Percentiles rank a stretch among this genome's conserved stretches.
Conservation (phyloP, 2,329 filamentous ascomycete genomes). For the Annulohypoxylon truncatum region DNA sequence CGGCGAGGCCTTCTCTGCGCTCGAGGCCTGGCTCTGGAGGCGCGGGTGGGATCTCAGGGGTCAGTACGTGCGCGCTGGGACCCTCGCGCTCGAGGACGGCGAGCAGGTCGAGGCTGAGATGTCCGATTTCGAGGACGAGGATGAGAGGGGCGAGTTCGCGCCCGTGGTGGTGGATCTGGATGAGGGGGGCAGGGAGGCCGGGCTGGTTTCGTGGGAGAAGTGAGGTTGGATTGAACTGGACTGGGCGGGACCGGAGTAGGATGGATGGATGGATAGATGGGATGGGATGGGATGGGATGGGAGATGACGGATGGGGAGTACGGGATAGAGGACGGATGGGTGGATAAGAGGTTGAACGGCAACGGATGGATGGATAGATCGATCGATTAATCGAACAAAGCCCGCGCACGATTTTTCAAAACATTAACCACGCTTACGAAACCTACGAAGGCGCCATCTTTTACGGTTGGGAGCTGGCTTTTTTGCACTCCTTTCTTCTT, state of each 20-base stretch:
- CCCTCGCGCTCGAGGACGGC: slow-evolving; percentile 64
- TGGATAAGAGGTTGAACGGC: too few species aligned
- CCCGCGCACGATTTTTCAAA: neutral
- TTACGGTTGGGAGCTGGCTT: neutral
- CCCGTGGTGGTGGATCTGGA: slow-evolving; percentile 66
- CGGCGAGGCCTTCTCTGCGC: slow-evolving; percentile 60
- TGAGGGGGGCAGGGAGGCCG: slow-evolving; percentile 62
- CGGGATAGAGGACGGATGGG: neutral
- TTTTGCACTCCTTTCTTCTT: neutral
- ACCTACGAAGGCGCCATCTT: neutral
- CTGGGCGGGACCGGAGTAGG: neutral
- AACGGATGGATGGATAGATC: neutral
- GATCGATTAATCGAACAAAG: neutral
- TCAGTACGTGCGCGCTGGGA: slow-evolving; percentile 61
- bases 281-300: neutral
- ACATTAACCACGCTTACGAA: too few species aligned
- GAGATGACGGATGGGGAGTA: neutral
- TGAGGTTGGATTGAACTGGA: neutral
- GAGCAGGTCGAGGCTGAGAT: slow-evolving; percentile 61
- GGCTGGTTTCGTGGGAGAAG: slow-evolving; percentile 61
- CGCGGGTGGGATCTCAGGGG: slow-evolving; percentile 67
- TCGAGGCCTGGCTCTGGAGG: slow-evolving; percentile 61
- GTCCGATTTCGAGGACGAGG: slow-evolving; percentile 64
- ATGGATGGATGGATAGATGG: neutral
- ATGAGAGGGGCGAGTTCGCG: slow-evolving; percentile 65